Evolutionary conservation across 805 yeast species (phyloP).

Genomic region (Saccharomycopsis sp.): DNA sequence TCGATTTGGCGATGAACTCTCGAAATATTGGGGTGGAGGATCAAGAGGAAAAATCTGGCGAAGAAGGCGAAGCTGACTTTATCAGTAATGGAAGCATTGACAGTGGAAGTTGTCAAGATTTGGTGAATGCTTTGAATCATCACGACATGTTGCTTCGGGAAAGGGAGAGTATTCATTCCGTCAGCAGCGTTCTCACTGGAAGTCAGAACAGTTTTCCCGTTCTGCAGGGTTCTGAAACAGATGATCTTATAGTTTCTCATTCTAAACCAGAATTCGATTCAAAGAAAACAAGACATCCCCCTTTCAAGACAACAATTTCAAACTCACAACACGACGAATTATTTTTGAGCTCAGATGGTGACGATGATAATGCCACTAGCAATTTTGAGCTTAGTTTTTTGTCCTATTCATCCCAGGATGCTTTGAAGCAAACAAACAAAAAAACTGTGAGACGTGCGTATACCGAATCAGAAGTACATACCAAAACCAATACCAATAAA

Average conservation of each 20-base stretch:
- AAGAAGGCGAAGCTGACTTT: too few relatives aligned
- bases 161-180: not conserved
- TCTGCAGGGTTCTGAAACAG: not conserved
- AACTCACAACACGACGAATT: too few relatives aligned
- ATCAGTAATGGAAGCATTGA: too few relatives aligned
- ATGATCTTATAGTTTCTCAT: not conserved
- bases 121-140: too few relatives aligned
- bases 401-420: too few relatives aligned
- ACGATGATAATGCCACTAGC: too few relatives aligned
- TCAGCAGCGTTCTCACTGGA: not conserved
- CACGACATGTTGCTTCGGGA: too few relatives aligned
- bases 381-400: too few relatives aligned
- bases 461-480: not conserved
- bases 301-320: not conserved
- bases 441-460: not conserved
- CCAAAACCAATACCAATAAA: not conserved
- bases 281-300: not conserved
- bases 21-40: too few relatives aligned
- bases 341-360: slow-evolving; percentile 4
- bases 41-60: too few relatives aligned
- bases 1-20: too few relatives aligned
- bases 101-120: too few relatives aligned
- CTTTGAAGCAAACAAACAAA: not conserved
- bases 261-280: not conserved
- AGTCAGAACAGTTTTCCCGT: not conserved